These are phyloP conservation scores for Mimosa pudica DNA, from an alignment of 306 rosid genomes.

Conservation along the genomic window DNA sequence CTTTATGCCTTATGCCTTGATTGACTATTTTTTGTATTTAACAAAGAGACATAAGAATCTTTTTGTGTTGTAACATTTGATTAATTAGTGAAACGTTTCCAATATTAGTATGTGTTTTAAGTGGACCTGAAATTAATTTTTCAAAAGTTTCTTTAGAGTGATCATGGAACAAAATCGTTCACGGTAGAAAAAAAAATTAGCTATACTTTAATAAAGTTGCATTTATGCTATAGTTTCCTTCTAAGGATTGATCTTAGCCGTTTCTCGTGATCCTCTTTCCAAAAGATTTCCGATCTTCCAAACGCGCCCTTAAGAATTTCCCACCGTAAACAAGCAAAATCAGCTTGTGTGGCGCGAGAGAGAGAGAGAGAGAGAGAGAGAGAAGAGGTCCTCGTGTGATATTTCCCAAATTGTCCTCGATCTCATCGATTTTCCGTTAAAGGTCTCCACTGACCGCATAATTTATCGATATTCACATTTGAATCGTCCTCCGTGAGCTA, in stretches of 20 bases:
- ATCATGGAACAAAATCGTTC: no score
- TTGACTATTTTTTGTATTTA: no score
- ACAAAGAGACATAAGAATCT: no score
- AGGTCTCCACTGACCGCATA: conserved; percentile 35
- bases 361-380: conserved; percentile 27
- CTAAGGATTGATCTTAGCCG: not conserved
- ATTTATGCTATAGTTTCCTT: no score
- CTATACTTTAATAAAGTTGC: no score
- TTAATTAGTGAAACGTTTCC: no score
- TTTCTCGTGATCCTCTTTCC: not conserved
- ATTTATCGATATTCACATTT: conserved; percentile 37
- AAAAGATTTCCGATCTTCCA: not conserved
- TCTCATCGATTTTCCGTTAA: conserved; percentile 32
- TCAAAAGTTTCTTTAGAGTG: no score
- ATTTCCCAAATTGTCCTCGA: conserved; percentile 42
- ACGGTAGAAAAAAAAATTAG: no score
- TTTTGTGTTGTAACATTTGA: no score
- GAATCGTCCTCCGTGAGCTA: conserved; percentile 35
- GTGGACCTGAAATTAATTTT: no score
- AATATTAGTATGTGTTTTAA: no score
- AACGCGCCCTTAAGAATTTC: conserved; percentile 6
- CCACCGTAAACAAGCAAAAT: conserved; percentile 36
- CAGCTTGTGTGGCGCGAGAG: conserved; percentile 12
- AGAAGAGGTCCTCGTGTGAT: conserved; percentile 25
- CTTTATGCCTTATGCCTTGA: no score